Conservation (phyloP, 2,329 filamentous ascomycete species). For the Beauveria sp. region DNA sequence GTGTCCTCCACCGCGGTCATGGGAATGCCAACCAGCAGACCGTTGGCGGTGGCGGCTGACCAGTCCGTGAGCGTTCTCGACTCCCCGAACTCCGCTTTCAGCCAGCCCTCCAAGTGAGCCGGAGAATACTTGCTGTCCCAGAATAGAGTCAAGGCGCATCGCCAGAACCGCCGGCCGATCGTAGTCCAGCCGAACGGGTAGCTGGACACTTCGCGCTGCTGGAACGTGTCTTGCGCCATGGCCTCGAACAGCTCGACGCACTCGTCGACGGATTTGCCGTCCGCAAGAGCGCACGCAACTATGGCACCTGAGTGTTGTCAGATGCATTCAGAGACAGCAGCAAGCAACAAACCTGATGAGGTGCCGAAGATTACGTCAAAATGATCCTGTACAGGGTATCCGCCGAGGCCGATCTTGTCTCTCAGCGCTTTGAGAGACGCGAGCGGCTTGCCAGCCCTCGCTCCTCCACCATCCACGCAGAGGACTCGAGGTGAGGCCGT, state of each 20-base stretch:
- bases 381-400: too few species aligned
- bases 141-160: not conserved
- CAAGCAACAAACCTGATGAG: too few species aligned
- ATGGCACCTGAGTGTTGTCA: not conserved
- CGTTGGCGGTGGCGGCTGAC: not conserved
- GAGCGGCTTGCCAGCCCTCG: not conserved
- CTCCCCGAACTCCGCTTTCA: not conserved
- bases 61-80: not conserved
- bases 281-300: not conserved
- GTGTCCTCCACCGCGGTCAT: not conserved
- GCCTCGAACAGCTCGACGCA: not conserved
- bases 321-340: too few species aligned
- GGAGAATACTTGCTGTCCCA: not conserved
- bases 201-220: not conserved
- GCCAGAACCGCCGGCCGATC: not conserved
- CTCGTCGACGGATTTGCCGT: not conserved
- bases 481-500: not conserved
- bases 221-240: not conserved
- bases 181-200: not conserved
- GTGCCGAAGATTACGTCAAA: too few species aligned
- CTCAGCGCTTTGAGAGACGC: not conserved
- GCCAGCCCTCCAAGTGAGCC: too few species aligned
- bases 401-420: not conserved
- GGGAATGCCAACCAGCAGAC: not conserved
- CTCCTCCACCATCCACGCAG: not conserved